phyloP scores from a whole-genome alignment of 345 rosid genomes.

The Acer saccharum region DNA sequence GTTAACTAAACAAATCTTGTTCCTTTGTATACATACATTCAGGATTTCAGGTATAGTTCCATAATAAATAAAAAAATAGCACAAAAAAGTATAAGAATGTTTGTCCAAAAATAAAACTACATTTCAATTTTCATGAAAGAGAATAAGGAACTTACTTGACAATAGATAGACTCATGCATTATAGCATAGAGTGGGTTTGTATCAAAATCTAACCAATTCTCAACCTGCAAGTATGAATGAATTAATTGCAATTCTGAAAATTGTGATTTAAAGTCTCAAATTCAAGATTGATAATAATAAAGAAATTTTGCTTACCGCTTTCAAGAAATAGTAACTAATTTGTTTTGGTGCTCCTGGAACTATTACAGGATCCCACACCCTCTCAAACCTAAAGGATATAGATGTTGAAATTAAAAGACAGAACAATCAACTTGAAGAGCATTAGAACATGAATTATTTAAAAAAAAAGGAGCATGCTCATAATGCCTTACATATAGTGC shows the following conservation, averaged over 20 bases:
- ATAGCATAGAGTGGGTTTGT: constrained; percentile 87
- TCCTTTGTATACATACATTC: not conserved
- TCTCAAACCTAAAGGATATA: constrained; percentile 67
- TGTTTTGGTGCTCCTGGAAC: constrained; percentile 69
- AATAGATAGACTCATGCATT: constrained; percentile 82
- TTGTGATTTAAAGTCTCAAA: constrained; percentile 3
- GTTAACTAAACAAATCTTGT: not conserved
- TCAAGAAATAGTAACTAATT: constrained; percentile 73
- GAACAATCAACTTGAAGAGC: constrained; percentile 4
- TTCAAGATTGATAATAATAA: constrained; percentile 6
- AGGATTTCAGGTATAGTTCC: not conserved
- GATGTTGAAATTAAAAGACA: not conserved
- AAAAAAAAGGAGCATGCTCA: not conserved
- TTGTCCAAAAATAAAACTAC: not conserved
- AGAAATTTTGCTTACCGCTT: constrained; percentile 52
- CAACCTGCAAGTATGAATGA: constrained; percentile 51
- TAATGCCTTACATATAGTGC: constrained; percentile 75
- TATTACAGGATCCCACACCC: constrained; percentile 88
- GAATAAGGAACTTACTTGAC: constrained; percentile 57
- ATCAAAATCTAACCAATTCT: constrained; percentile 69
- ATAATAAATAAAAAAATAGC: not conserved
- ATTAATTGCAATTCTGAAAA: constrained; percentile 15
- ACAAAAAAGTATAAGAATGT: not conserved
- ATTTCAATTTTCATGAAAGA: not conserved
- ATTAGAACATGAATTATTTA: not conserved